These are phyloP conservation scores for Lentinula sp. DNA, from an alignment of 768 basidiomycete genomes.

Conservation along the genomic window DNA sequence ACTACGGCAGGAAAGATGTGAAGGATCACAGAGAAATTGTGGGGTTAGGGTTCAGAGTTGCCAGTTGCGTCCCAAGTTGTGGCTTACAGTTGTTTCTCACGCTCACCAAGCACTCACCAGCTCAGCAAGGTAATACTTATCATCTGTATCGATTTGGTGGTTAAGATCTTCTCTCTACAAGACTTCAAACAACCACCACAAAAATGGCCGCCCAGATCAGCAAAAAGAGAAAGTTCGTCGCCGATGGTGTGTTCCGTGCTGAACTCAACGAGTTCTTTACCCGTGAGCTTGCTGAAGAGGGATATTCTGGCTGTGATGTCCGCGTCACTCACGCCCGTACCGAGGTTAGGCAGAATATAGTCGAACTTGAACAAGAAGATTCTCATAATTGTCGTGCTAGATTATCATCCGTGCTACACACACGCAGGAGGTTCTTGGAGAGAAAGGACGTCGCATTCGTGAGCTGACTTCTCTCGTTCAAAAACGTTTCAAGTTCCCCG, in stretches of 20 bases:
- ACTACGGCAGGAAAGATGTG: not conserved
- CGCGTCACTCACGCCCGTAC: conserved; percentile 99
- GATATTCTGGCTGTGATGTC: conserved; percentile 99
- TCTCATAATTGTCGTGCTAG: conserved; percentile 28
- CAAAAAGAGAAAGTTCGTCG: conserved; percentile 98
- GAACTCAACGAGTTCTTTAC: conserved; percentile 99
- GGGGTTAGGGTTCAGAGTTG: not conserved
- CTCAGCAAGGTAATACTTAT: not conserved
- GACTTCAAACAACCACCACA: conserved; percentile 11
- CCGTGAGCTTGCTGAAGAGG: conserved; percentile 96
- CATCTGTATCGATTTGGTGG: not conserved
- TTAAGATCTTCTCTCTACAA: not conserved
- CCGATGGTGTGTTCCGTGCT: conserved; percentile 98
- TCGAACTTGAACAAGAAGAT: not conserved
- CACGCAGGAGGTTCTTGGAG: conserved; percentile 97
- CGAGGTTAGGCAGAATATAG: conserved; percentile 48
- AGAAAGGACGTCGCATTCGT: conserved; percentile 98
- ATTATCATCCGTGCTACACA: conserved; percentile 99
- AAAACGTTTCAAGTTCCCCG: conserved; percentile 99
- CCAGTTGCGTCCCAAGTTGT: not conserved
- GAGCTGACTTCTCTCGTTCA: conserved; percentile 97
- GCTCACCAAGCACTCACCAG: not conserved
- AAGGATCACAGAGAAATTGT: not conserved
- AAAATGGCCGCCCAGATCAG: conserved; percentile 86
- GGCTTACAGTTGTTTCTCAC: not conserved